Evolutionary conservation across 345 rosid genomes (phyloP), one percentile per base, ranked within the genome.

Genomic region (Hibiscus trionum): DNA sequence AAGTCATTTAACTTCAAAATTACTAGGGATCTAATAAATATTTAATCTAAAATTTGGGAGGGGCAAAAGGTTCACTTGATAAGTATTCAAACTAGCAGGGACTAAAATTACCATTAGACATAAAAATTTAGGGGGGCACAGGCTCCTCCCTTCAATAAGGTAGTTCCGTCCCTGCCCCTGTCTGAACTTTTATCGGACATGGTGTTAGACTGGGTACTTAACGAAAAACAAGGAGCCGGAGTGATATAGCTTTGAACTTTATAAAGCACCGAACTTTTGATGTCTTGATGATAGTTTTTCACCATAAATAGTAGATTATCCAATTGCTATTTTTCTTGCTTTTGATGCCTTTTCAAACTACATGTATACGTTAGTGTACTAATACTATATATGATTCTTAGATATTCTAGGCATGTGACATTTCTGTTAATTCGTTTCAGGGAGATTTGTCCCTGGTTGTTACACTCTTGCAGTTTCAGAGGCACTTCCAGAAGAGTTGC

Each of bases 381-480:
- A 4, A 10, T 44, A 39, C 37, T 10, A 4, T 4, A 35, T 4
- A 15, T 64, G 31, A 19, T 64, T 64, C 29, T 4, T 44, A 5
- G 1, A 64, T 11, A 64, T 21, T 44, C 26, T 44, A 31, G 0
- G 7, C 11, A 39, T 39, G 26, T 57, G 35, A 59, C 21, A 19
- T 15, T 39, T 65, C 11, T 37, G 64, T 53, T 14, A 53, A 53
- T 35, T 44, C 46, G 47, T 49, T 58, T 49, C 80, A 89, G 91
- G 86, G 77, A 89, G 80, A 80, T 89, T 84, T 76, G 88, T 78
- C 59, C 88, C 91, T 56, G 91, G 90, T 60, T 86, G 88, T 53
- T 89, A 87, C 71, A 87, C 90, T n/a, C 90, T 89, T 72, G 87
- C 90, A 11, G 91, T 89, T 72, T 87, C 88, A 7, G 91, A 86